Percentiles rank a stretch among this genome's conserved stretches.
phyloP scores from a whole-genome alignment of 257 asterid genomes.

The Cynanchum wilfordii region DNA sequence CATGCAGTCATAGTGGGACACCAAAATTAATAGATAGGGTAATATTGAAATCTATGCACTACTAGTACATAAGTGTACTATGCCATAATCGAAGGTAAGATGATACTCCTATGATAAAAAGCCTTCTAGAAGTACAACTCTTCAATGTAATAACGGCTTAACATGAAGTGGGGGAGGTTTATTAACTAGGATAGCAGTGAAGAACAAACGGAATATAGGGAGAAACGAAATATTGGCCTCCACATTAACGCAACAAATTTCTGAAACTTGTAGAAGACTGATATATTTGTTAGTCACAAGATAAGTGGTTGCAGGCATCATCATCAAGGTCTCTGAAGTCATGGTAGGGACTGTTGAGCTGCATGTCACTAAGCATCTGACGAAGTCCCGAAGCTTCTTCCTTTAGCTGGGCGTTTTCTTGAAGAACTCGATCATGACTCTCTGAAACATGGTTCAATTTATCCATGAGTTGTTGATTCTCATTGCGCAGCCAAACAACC shows the following conservation, averaged over 20 bases:
- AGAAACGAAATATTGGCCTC: slow-evolving; percentile 7
- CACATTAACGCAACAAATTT: slow-evolving; percentile 2
- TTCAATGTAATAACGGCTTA: slow-evolving; percentile 23
- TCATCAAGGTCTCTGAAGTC: slow-evolving; percentile 45
- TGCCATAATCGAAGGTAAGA: slow-evolving; percentile 18
- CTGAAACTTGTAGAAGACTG: slow-evolving; percentile 1
- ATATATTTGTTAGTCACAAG: slow-evolving; percentile 18
- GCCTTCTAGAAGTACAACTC: slow-evolving; percentile 17
- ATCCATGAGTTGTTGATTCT: slow-evolving; percentile 68
- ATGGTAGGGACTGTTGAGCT: slow-evolving; percentile 49
- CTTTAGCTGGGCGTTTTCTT: slow-evolving; percentile 66
- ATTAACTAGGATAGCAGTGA: slow-evolving; percentile 5
- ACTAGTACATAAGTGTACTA: slow-evolving; percentile 12
- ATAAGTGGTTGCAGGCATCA: slow-evolving; percentile 37
- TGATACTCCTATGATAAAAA: background rate
- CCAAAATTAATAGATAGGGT: slow-evolving; percentile 9
- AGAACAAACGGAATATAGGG: slow-evolving; percentile 8
- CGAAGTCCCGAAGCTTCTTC: slow-evolving; percentile 70
- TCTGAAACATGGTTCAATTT: slow-evolving; percentile 63
- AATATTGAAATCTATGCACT: slow-evolving; percentile 2
- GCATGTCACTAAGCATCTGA: slow-evolving; percentile 57
- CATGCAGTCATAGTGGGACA: slow-evolving; percentile 14
- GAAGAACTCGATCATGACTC: slow-evolving; percentile 46
- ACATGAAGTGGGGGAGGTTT: slow-evolving; percentile 9
- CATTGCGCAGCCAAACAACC: slow-evolving; percentile 69